These are phyloP conservation scores for Saccharomycopsis fermentans DNA, from an alignment of 805 yeast species.

Conservation along the genomic window DNA sequence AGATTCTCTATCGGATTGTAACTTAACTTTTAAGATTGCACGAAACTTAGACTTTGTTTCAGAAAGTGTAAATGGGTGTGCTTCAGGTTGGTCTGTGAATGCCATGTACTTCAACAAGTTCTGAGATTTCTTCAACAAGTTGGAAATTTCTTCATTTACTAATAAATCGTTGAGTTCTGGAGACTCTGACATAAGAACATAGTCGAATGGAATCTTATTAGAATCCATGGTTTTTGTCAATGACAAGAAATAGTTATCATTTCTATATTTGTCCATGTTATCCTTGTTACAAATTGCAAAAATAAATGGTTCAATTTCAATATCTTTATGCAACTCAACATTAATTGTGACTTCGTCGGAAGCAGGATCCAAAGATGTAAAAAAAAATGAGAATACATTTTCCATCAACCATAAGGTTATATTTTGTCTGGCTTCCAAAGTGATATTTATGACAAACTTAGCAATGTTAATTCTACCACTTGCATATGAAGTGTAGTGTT, in stretches of 20 bases:
- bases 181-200: constrained; percentile 83
- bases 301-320: constrained; percentile 42
- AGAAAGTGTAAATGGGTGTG: constrained; percentile 58
- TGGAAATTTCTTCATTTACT: constrained; percentile 35
- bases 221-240: constrained; percentile 76
- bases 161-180: constrained; percentile 67
- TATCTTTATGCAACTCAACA: constrained; percentile 41
- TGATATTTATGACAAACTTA: constrained; percentile 48
- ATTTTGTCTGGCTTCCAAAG: constrained; percentile 73
- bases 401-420: constrained; percentile 59
- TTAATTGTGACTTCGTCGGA: constrained; percentile 52
- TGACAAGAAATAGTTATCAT: constrained; percentile 69
- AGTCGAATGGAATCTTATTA: constrained; percentile 55
- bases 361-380: constrained; percentile 45
- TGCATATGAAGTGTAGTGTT: constrained; percentile 62
- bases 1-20: constrained; percentile 42
- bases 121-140: constrained; percentile 33
- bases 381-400: constrained; percentile 39
- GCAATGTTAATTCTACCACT: constrained; percentile 79
- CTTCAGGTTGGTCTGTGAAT: constrained; percentile 75
- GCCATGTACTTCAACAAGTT: constrained; percentile 50
- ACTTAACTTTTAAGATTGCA: constrained; percentile 43
- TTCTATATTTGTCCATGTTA: constrained; percentile 68
- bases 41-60: constrained; percentile 38
- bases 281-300: constrained; percentile 79